Conservation (phyloP, 1,284 basidiomycete genomes). For the Bjerkandera adusta region DNA sequence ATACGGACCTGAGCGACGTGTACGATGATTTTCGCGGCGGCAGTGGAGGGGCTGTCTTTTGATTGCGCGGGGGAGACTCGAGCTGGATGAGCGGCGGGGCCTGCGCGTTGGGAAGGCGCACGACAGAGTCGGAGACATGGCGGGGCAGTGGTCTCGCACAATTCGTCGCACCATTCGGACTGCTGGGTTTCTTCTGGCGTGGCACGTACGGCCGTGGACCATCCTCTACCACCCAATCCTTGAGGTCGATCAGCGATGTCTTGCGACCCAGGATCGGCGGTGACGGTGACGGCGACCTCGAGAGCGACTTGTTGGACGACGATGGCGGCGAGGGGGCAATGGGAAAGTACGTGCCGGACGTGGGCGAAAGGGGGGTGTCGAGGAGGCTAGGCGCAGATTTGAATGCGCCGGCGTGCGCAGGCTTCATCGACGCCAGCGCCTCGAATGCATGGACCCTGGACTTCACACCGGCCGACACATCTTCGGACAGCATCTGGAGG, state of each 20-base stretch:
- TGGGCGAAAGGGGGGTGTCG: constrained; percentile 46
- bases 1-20: constrained; percentile 44
- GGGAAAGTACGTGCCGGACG: constrained; percentile 34
- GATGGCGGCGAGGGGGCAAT: constrained; percentile 21
- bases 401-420: constrained; percentile 10
- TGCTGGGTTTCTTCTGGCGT: constrained; percentile 21
- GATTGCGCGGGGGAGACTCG: constrained; percentile 38
- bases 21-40: constrained; percentile 65
- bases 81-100: constrained; percentile 53
- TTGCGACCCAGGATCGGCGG: constrained; percentile 53
- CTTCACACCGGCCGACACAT: constrained; percentile 33
- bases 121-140: constrained; percentile 23
- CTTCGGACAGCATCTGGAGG: constrained; percentile 8
- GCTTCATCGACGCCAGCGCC: constrained; percentile 22
- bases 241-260: constrained; percentile 67
- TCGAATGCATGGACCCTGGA: constrained; percentile 61
- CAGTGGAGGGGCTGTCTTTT: constrained; percentile 45
- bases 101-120: constrained; percentile 13
- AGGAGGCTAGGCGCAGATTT: constrained; percentile 34
- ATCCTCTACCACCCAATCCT: constrained; percentile 73
- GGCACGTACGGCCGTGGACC: constrained; percentile 35
- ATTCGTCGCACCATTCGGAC: constrained; percentile 3
- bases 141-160: constrained; percentile 12
- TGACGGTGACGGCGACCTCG: constrained; percentile 47
- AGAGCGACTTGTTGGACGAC: constrained; percentile 21